Evolutionary conservation across 2,329 filamentous ascomycete species (phyloP), one percentile per base, ranked within the genome.

Genomic region (Pseudogymnoascus sp.): DNA sequence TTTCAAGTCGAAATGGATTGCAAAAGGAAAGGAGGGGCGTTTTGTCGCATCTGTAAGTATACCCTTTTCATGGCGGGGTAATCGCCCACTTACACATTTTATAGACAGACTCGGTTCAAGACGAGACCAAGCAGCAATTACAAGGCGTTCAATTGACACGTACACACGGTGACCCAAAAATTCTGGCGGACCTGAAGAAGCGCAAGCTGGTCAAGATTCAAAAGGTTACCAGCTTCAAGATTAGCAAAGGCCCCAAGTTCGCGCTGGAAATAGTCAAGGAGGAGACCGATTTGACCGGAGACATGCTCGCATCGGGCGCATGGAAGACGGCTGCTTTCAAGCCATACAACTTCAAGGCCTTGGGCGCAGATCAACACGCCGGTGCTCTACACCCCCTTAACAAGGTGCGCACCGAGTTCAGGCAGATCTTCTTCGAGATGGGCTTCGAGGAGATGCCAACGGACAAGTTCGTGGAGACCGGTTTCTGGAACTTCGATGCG

Each of bases 371-470:
- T 69, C 85, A 87, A 74, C 79, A 82, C 66, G 79, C 85, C 12
- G 85, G 85, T 61, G 83, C 85, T 12, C 76, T 83, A 72, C 88
- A 83, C 73, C 86, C 88, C 73, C 79, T 99, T 69, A 97, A 92
- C 79, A 97, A 97, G 81, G 93, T 97, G 71, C 89, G 95, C 70
- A 85, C 91, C 71, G 95, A 97, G 78, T 96, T 99, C 84, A 84
- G 95, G 64, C 90, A 95, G 74, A 97, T 99, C 74, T 99, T 99
- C 86, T 97, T 99, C 78, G 92, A 96, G 75, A 96, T 96, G 88
- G 95, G 93, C 62, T 99, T 97, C 80, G 88, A 93, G 72, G 95
- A 99, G 81, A 97, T 99, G 95, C 90, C 93, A 12, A 97, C 93
- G 60, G 89, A 89, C 78, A 86, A 90, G 75, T 97, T 88, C 75